Conservation (phyloP, 108 stramenopile genomes). For the Seminavis robusta region DNA sequence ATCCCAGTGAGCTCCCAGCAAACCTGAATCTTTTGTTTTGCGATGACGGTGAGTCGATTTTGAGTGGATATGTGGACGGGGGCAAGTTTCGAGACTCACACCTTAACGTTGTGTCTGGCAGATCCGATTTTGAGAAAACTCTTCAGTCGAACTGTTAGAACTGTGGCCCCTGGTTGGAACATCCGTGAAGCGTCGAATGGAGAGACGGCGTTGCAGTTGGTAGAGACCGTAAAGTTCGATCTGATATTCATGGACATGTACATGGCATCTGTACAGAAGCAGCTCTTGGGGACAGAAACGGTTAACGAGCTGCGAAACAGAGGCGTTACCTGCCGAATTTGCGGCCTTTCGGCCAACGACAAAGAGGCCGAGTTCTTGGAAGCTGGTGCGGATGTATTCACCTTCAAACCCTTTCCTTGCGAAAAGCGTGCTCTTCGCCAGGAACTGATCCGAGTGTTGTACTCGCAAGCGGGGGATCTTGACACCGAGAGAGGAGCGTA, state of each 20-base stretch:
- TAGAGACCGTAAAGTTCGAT: slow-evolving; percentile 14
- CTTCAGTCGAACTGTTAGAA: slow-evolving; percentile 13
- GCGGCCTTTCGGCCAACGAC: slow-evolving; percentile 47
- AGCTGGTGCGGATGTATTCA: slow-evolving; percentile 44
- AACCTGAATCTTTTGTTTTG: slow-evolving; percentile 23
- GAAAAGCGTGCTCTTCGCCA: slow-evolving; percentile 10
- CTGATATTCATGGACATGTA: slow-evolving; percentile 27
- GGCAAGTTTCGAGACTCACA: slow-evolving; percentile 12
- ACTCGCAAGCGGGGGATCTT: no score
- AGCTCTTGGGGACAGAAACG: slow-evolving; percentile 20
- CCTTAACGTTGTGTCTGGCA: no score
- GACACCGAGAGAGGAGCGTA: no score
- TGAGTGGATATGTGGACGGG: no score
- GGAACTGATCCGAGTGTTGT: background rate
- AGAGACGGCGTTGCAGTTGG: slow-evolving; percentile 23
- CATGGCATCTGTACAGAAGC: slow-evolving; percentile 23
- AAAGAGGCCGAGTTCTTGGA: slow-evolving; percentile 44
- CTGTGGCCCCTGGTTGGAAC: slow-evolving; percentile 17
- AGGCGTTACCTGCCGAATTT: slow-evolving; percentile 8
- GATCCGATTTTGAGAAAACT: slow-evolving; percentile 36
- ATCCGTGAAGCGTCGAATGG: slow-evolving; percentile 36
- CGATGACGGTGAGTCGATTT: slow-evolving; percentile 20
- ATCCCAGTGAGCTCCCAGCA: slow-evolving; percentile 4
- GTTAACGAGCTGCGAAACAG: slow-evolving; percentile 1
- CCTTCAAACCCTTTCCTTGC: slow-evolving; percentile 53